phyloP scores from a whole-genome alignment of 2,329 filamentous ascomycete genomes.

The Sporothrix pseudoabietina region DNA sequence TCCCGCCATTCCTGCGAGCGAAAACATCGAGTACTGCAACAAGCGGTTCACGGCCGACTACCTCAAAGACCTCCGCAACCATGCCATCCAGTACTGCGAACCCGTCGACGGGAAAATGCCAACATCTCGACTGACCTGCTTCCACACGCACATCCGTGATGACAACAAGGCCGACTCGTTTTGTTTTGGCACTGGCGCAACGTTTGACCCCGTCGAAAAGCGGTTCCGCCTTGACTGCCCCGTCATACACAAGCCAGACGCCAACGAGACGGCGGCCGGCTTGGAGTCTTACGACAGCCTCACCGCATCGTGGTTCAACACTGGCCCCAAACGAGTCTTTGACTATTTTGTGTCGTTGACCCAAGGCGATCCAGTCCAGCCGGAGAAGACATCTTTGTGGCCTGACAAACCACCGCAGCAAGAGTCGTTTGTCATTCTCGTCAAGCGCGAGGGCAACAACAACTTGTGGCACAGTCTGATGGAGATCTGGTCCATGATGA shows the following conservation, averaged over 20 bases:
- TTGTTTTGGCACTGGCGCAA: constrained; percentile 26
- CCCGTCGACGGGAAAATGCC: neutral
- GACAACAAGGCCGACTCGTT: constrained; percentile 31
- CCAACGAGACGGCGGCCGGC: constrained; percentile 28
- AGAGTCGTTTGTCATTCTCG: constrained; percentile 29
- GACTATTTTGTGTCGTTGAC: constrained; percentile 20
- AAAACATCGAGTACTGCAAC: constrained; percentile 25
- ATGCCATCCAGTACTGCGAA: constrained; percentile 33
- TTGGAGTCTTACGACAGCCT: constrained; percentile 25
- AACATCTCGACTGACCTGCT: constrained; percentile 30
- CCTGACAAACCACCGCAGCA: neutral
- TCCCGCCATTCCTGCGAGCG: neutral
- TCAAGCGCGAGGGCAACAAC: constrained; percentile 33
- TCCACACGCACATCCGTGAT: constrained; percentile 32
- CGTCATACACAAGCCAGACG: neutral
- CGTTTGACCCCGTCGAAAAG: neutral
- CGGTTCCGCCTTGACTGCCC: constrained; percentile 29
- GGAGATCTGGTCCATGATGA: constrained; percentile 34
- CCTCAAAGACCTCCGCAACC: constrained; percentile 32
- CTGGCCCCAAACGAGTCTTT: constrained; percentile 30
- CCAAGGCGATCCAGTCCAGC: too few species aligned
- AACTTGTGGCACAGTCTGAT: constrained; percentile 35
- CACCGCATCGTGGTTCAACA: constrained; percentile 30
- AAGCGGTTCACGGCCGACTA: constrained; percentile 27
- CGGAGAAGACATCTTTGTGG: neutral